Conservation (phyloP, 345 rosid species). For the Lagerstroemia speciosa region DNA sequence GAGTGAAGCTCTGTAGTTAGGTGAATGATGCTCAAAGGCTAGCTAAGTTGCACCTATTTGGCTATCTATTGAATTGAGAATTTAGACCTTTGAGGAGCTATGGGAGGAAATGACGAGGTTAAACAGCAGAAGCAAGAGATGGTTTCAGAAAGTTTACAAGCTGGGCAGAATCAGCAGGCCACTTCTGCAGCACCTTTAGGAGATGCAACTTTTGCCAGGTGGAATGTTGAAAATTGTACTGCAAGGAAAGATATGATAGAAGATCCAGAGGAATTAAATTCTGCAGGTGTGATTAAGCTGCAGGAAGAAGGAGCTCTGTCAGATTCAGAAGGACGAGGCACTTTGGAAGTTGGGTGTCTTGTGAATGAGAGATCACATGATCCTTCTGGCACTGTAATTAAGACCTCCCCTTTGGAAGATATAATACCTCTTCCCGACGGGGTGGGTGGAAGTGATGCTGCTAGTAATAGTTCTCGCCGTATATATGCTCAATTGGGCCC, state of each 20-base stretch:
- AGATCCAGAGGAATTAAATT: not conserved
- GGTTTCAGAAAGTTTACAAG: slow-evolving; percentile 10
- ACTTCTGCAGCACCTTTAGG: slow-evolving; percentile 7
- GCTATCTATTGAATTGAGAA: not conserved
- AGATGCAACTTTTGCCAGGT: slow-evolving; percentile 1
- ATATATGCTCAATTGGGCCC: not conserved
- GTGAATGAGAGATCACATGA: not conserved
- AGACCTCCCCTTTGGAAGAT: not conserved
- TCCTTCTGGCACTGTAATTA: not conserved
- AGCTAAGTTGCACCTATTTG: not conserved
- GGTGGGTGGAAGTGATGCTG: not conserved
- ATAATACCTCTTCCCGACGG: not conserved
- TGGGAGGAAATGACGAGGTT: slow-evolving; percentile 4
- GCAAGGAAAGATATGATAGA: not conserved
- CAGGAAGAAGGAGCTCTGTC: not conserved
- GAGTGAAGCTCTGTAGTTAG: not conserved
- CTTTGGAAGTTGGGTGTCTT: not conserved
- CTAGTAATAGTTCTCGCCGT: not conserved
- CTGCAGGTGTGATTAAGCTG: not conserved
- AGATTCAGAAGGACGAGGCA: not conserved
- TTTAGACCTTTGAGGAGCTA: not conserved
- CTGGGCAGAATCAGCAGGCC: slow-evolving; percentile 10
- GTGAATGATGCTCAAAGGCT: not conserved
- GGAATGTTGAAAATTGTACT: not conserved
- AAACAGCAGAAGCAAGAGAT: slow-evolving; percentile 4